Base-by-base conservation (phyloP, 2,329 filamentous ascomycete genomes). In the Fusarium siculi region DNA sequence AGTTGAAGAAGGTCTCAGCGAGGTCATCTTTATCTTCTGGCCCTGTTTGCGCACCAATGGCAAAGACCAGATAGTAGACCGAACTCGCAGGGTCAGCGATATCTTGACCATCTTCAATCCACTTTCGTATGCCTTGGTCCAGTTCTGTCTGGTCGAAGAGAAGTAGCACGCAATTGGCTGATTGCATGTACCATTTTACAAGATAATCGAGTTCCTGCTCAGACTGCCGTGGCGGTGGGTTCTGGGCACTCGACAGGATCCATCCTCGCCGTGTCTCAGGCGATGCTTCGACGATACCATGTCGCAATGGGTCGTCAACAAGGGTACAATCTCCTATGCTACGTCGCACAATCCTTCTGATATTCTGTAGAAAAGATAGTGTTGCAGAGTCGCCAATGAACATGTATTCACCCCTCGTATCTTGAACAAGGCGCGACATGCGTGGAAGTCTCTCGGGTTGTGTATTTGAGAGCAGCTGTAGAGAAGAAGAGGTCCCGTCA, bases 331-430 rank as follows among this genome's bases (percentile, higher is more conserved):
- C 73, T 9, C 80, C 81, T 8, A 82, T 57, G 21, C 77, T 74
- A 28, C 78, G 74, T 9, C 74, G 74, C 0, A 81, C 79, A 23
- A 82, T 73, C 7, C 81, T 76, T 1, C 81, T 78, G 19, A 82
- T 81, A 28, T 79, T 79, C 34, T 82, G 79, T 3, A 82, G 68
- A 34, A 82, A 81, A 0, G 79, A 80, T 10, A 82, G 36, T 8
- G 79, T 81, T 12, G 80, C 80, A 23, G 81, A 80, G 66, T 82
- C 80, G n/a, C 81, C 80, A 34, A 82, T 78, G 52, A 81, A 82
- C 74, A 82, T 80, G 71, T 80, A 80, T 36, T 76, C 78, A 21
- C 79, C 80, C 40, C 78, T 74, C 11, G 76, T 79, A 37, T 81
- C 80, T 43, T 81, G 75, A 11, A 82, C 73, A 16, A 82, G 75